Evolutionary conservation across 176 grass and related monocot genomes (phyloP).

Genomic region (Neostapfia colusana): DNA sequence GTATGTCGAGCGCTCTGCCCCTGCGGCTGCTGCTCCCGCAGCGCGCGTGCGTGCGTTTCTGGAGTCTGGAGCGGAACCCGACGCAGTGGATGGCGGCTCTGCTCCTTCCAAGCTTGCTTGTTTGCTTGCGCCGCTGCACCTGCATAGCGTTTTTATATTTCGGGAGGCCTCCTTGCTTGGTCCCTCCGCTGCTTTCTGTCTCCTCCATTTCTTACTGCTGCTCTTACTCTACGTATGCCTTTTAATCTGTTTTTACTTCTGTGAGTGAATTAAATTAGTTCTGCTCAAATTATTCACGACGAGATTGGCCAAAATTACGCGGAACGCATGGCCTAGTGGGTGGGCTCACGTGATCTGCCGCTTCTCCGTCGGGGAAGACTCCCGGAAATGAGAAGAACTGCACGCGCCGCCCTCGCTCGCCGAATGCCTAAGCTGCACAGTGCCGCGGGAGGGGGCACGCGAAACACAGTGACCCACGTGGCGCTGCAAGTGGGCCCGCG

Average conservation of each 20-base stretch:
- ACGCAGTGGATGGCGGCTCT: slow-evolving; percentile 15
- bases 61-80: slow-evolving; percentile 35
- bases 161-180: slow-evolving; percentile 13
- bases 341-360: not conserved
- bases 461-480: slow-evolving; percentile 23
- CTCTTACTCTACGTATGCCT: not conserved
- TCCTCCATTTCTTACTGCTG: not conserved
- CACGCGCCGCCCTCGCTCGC: not conserved
- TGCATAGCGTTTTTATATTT: slow-evolving; percentile 42
- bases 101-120: slow-evolving; percentile 31
- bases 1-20: too few relatives aligned
- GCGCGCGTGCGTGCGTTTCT: slow-evolving; percentile 39
- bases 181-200: slow-evolving; percentile 9
- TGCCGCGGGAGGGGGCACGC: not conserved
- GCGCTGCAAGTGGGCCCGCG: slow-evolving; percentile 7
- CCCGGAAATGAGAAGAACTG: not conserved
- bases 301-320: too few relatives aligned
- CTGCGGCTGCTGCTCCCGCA: not conserved
- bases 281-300: not conserved
- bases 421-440: too few relatives aligned
- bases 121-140: slow-evolving; percentile 26
- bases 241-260: not conserved
- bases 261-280: not conserved
- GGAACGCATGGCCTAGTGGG: not conserved
- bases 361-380: not conserved